phyloP scores from a whole-genome alignment of 2,329 filamentous ascomycete genomes.

The Blastomyces emzantsi region DNA sequence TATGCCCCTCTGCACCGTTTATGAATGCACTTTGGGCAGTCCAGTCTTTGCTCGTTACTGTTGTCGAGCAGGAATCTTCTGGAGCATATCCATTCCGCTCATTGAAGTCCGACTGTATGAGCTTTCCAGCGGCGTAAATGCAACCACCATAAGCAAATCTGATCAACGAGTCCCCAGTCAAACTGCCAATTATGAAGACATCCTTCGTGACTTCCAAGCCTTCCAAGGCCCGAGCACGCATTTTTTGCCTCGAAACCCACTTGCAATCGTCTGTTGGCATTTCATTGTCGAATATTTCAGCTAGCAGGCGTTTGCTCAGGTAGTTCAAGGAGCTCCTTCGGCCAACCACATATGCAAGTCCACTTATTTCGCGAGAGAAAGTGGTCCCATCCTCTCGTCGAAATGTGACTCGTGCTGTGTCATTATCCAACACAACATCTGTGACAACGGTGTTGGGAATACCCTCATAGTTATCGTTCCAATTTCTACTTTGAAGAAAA shows the following conservation, averaged over 20 bases:
- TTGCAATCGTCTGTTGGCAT: constrained; percentile 17
- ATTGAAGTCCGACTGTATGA: constrained; percentile 27
- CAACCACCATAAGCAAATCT: constrained; percentile 52
- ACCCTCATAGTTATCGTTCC: constrained; percentile 46
- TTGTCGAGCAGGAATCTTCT: constrained; percentile 17
- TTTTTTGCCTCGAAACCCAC: constrained; percentile 44
- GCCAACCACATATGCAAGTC: constrained; percentile 48
- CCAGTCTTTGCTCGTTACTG: constrained; percentile 11
- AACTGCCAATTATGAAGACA: constrained; percentile 50
- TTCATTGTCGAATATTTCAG: constrained; percentile 37
- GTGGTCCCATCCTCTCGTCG: constrained; percentile 35
- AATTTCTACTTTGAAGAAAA: constrained; percentile 42
- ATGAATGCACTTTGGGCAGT: background rate
- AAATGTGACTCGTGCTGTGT: constrained; percentile 36
- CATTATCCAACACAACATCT: constrained; percentile 26
- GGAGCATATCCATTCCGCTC: background rate
- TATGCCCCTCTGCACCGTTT: background rate
- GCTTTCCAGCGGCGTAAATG: constrained; percentile 47
- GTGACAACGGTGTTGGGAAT: constrained; percentile 45
- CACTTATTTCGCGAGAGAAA: constrained; percentile 40
- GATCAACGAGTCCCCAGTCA: constrained; percentile 53
- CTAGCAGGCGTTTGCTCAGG: constrained; percentile 38
- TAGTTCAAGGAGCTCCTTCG: constrained; percentile 48
- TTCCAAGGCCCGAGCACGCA: constrained; percentile 44
- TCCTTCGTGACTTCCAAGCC: constrained; percentile 45